Percentiles rank a stretch among this genome's conserved stretches.
phyloP scores from a whole-genome alignment of 2,329 filamentous ascomycete genomes.

The Colletotrichum destructivum region DNA sequence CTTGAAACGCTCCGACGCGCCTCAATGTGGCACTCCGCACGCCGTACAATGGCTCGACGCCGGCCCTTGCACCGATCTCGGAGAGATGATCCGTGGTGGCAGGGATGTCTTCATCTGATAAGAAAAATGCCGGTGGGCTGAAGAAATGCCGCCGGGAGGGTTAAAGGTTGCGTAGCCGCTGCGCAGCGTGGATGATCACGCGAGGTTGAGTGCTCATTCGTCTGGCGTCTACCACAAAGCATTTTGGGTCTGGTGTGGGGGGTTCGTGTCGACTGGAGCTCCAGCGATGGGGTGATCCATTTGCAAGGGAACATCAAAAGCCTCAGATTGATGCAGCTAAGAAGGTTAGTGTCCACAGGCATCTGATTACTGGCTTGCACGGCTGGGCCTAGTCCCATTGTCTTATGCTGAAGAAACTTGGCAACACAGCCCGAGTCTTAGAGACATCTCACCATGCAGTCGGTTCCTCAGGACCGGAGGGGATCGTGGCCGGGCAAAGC shows the following conservation, averaged over 20 bases:
- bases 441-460: neutral
- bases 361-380: constrained; percentile 5
- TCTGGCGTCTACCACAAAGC: neutral
- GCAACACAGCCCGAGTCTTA: neutral
- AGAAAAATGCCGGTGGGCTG: constrained; percentile 24
- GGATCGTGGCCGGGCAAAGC: neutral
- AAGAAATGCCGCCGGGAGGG: constrained; percentile 24
- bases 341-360: constrained; percentile 9
- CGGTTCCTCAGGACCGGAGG: constrained; percentile 8
- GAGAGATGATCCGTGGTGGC: constrained; percentile 31
- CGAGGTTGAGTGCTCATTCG: neutral
- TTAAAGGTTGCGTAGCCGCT: constrained; percentile 16
- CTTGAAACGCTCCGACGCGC: constrained; percentile 40
- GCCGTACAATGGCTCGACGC: neutral
- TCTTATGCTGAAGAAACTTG: constrained; percentile 5
- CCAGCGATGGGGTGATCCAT: constrained; percentile 10
- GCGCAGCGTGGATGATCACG: constrained; percentile 22
- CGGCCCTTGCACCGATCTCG: constrained; percentile 36
- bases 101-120: constrained; percentile 41
- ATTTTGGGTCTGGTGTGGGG: constrained; percentile 26
- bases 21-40: constrained; percentile 26
- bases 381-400: constrained; percentile 8
- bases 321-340: constrained; percentile 22
- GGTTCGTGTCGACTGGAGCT: constrained; percentile 26
- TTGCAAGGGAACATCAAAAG: constrained; percentile 31